These are phyloP conservation scores for Phoma sp. DNA, from an alignment of 2,329 filamentous ascomycete species.

Conservation along the genomic window DNA sequence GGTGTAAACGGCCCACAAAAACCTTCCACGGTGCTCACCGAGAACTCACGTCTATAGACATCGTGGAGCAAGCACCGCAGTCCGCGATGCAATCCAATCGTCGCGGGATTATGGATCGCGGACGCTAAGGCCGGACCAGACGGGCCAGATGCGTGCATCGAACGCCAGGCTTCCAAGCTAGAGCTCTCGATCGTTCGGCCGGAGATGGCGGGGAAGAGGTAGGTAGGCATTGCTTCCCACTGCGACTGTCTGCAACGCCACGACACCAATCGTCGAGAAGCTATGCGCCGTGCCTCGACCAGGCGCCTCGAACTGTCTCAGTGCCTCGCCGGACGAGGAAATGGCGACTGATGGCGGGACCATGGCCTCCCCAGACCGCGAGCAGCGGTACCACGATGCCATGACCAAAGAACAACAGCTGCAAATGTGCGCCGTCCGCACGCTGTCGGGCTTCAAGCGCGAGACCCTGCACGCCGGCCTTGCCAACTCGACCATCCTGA, in stretches of 20 bases:
- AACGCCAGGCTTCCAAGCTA: constrained; percentile 6
- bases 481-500: constrained; percentile 25
- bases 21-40: no score
- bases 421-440: constrained; percentile 14
- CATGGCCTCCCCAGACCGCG: background rate
- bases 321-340: constrained; percentile 1
- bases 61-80: no score
- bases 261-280: background rate
- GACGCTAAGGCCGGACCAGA: constrained; percentile 11
- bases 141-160: constrained; percentile 6
- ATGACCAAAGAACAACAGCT: constrained; percentile 11
- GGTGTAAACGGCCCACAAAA: no score
- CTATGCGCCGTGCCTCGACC: background rate
- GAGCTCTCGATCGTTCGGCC: background rate
- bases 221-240: background rate
- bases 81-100: background rate
- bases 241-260: background rate
- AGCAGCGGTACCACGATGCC: constrained; percentile 17
- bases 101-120: background rate
- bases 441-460: constrained; percentile 13
- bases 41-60: no score
- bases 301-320: background rate
- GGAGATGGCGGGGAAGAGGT: constrained; percentile 1
- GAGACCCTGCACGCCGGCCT: constrained; percentile 14
- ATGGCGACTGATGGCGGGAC: constrained; percentile 2